Evolutionary conservation across 2,329 filamentous ascomycete genomes (phyloP).

Genomic region (Ceratocystis ficicola): DNA sequence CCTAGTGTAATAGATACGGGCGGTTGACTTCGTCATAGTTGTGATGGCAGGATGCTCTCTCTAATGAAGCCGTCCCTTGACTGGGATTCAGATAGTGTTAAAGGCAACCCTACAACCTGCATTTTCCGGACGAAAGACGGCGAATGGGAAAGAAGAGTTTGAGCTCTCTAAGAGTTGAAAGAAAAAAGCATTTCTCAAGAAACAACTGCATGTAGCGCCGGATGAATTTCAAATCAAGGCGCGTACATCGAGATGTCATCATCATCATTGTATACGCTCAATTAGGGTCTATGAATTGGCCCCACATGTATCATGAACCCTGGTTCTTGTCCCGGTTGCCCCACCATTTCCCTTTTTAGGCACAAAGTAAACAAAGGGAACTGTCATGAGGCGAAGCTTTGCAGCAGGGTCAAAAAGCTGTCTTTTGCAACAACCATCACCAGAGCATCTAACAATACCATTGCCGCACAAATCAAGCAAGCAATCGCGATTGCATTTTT

Average conservation of each 20-base stretch:
- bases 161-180: no score
- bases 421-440: not conserved
- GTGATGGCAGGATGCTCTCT: no score
- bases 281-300: not conserved
- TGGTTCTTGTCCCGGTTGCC: not conserved
- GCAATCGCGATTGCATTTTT: not conserved
- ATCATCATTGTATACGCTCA: not conserved
- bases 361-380: conserved; percentile 14
- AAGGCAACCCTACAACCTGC: no score
- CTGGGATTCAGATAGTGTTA: no score
- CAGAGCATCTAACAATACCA: not conserved
- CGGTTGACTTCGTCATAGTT: no score
- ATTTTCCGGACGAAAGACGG: no score
- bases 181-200: no score
- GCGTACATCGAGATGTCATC: not conserved
- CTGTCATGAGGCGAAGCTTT: not conserved
- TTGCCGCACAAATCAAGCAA: not conserved
- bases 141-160: no score
- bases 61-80: no score
- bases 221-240: no score
- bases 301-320: not conserved
- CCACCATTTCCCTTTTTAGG: conserved; percentile 13
- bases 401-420: conserved; percentile 2
- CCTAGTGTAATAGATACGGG: no score
- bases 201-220: no score